Base-by-base conservation (phyloP, 192 early-diverging fungal species). In the Backusella morwellensis region DNA sequence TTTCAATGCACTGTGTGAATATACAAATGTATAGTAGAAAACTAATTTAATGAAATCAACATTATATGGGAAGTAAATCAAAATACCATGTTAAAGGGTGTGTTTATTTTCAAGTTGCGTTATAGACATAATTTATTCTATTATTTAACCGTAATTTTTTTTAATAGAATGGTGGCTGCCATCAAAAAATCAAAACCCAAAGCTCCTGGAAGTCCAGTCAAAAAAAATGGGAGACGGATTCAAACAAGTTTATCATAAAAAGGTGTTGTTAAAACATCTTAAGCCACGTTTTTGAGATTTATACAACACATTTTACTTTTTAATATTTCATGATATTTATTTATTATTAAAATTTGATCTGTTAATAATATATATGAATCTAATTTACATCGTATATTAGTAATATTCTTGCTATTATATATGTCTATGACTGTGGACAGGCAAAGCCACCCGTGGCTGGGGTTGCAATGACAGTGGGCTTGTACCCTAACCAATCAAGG, bases 391-490 rank as follows among this genome's bases (percentile, higher is more conserved):
- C 17, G 21, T 50, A n/a, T 50, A 50, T 50, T 50, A 17, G 47
- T n/a, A 50, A 6, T 7, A 19, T n/a, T 56, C 19, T 56, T 56
- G 21, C 6, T 11, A 23, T 4, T 17, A 35, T n/a, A 70, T 12
- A n/a, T 40, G 38, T 40, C 40, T 40, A 75, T 41, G 74, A 66
- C 19, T 72, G 70, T 41, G 82, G 82, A 75, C 82, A 84, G 6
- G 42, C 59, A 63, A 81, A 80, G 5, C 82, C 82, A 3, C 77
- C 79, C 35, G 75, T 73, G 1, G 76, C 79, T 52, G 82, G 79
- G 5, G 76, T 78, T 4, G 74, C 68, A 40, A 77, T 76, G 29
- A 84, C 77, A 21, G 79, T 84, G 1, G 82, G 82, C 19, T 75
- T 68, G 34, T 80, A 84, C 5, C 77, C 77, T 67, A 80, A 76